Conservation (phyloP, 306 rosid genomes). For the Pterocarpus santalinus region DNA sequence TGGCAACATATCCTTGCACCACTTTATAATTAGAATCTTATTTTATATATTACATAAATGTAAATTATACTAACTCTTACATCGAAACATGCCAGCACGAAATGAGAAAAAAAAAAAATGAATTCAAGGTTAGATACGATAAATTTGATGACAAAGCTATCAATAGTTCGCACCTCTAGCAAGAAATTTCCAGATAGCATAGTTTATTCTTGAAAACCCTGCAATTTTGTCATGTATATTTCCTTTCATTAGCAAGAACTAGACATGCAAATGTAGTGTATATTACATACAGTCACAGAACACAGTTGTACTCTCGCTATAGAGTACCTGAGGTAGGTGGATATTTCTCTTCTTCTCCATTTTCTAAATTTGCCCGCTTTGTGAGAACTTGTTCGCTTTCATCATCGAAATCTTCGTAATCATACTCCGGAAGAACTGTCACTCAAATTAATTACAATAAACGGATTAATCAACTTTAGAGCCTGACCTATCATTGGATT, state of each 20-base stretch:
- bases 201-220: constrained; percentile 35
- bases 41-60: too few relatives aligned
- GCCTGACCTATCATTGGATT: too few relatives aligned
- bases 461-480: not conserved
- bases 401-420: not conserved
- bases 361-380: not conserved
- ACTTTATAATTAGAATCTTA: too few relatives aligned
- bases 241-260: not conserved
- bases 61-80: too few relatives aligned
- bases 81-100: not conserved
- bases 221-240: not conserved
- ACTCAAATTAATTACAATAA: not conserved
- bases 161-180: constrained; percentile 16
- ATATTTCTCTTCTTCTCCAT: not conserved
- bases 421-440: constrained; percentile 28
- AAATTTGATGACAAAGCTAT: too few relatives aligned
- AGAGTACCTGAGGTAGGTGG: not conserved
- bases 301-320: too few relatives aligned
- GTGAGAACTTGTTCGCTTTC: not conserved
- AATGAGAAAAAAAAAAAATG: not conserved
- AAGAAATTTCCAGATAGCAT: constrained; percentile 9
- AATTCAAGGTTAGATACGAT: too few relatives aligned
- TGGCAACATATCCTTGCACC: too few relatives aligned
- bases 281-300: too few relatives aligned
- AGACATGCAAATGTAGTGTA: too few relatives aligned